Percentiles rank a stretch among this genome's conserved stretches.
phyloP scores from a whole-genome alignment of 2,329 filamentous ascomycete species.

The Diplodia scrobiculata region DNA sequence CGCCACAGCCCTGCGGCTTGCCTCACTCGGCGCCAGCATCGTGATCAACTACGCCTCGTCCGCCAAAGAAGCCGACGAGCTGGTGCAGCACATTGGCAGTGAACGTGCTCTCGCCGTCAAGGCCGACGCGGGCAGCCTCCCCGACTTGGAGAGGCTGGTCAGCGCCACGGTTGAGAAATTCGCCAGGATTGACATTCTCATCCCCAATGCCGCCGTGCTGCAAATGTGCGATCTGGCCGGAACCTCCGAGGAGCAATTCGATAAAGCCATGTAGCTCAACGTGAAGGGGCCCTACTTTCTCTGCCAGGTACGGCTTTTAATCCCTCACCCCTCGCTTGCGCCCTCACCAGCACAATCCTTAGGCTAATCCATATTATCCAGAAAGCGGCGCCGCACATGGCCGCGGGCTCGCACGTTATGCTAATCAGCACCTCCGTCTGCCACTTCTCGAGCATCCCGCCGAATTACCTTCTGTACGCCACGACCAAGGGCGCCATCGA shows the following conservation, averaged over 20 bases:
- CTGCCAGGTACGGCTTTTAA: constrained; percentile 17
- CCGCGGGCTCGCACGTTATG: constrained; percentile 41
- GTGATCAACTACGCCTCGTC: constrained; percentile 73
- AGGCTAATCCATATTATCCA: constrained; percentile 24
- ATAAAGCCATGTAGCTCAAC: constrained; percentile 55
- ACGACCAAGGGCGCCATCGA: constrained; percentile 63
- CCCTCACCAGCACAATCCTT: background rate
- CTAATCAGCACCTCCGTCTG: constrained; percentile 41
- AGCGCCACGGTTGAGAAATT: constrained; percentile 37
- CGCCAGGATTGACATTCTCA: constrained; percentile 61
- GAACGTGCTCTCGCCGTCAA: constrained; percentile 66
- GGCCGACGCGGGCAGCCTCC: constrained; percentile 68
- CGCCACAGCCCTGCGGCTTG: constrained; percentile 67
- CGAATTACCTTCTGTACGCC: constrained; percentile 51
- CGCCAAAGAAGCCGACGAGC: constrained; percentile 52
- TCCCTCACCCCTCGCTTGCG: constrained; percentile 9
- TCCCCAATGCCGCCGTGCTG: constrained; percentile 60
- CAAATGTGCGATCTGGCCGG: constrained; percentile 51
- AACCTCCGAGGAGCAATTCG: constrained; percentile 57
- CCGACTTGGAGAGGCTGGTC: constrained; percentile 6
- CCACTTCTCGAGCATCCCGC: constrained; percentile 49
- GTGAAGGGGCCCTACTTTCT: constrained; percentile 52
- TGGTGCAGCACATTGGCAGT: constrained; percentile 59
- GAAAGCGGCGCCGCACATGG: constrained; percentile 57
- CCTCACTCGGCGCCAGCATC: constrained; percentile 68